Conservation (phyloP, 2,329 filamentous ascomycete genomes). For the Fusarium foetens region DNA sequence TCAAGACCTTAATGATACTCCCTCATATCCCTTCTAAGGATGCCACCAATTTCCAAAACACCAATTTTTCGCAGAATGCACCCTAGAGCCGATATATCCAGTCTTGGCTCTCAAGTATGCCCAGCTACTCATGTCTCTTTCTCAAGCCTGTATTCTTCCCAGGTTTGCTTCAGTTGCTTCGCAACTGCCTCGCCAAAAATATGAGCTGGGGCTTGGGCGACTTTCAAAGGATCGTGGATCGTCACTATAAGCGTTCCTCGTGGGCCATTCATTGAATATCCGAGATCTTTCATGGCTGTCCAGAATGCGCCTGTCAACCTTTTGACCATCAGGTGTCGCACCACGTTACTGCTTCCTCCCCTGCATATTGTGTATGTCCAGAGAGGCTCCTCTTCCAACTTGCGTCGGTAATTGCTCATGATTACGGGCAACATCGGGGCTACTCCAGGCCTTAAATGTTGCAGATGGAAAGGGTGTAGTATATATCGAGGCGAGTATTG, state of each 20-base stretch:
- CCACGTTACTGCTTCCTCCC: slow-evolving; percentile 34
- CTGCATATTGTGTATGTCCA: slow-evolving; percentile 46
- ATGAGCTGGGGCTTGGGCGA: slow-evolving; percentile 35
- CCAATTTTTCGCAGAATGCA: not conserved
- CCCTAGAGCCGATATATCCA: not conserved
- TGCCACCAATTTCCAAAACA: not conserved
- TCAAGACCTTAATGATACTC: not conserved
- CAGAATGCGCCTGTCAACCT: slow-evolving; percentile 45
- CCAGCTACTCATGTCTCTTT: not conserved
- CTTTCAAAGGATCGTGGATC: slow-evolving; percentile 24
- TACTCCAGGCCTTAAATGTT: slow-evolving; percentile 47
- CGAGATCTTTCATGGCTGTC: slow-evolving; percentile 41
- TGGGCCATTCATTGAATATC: slow-evolving; percentile 34
- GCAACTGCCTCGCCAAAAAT: slow-evolving; percentile 39
- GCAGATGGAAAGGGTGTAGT: slow-evolving; percentile 48
- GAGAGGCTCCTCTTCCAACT: slow-evolving; percentile 43
- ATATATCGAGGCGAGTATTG: slow-evolving; percentile 46
- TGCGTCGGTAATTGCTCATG: slow-evolving; percentile 44
- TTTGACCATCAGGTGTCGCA: slow-evolving; percentile 41
- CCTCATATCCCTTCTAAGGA: not conserved
- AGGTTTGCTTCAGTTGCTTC: slow-evolving; percentile 28
- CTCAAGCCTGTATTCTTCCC: slow-evolving; percentile 18
- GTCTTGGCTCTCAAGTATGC: not conserved
- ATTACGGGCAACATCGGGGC: slow-evolving; percentile 46
- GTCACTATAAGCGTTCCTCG: slow-evolving; percentile 36